A percentile compares a stretch with the other conserved stretches of the same genome.
Conservation (phyloP, 108 stramenopile species). For the Cyclotella choctawhatcheeana region DNA sequence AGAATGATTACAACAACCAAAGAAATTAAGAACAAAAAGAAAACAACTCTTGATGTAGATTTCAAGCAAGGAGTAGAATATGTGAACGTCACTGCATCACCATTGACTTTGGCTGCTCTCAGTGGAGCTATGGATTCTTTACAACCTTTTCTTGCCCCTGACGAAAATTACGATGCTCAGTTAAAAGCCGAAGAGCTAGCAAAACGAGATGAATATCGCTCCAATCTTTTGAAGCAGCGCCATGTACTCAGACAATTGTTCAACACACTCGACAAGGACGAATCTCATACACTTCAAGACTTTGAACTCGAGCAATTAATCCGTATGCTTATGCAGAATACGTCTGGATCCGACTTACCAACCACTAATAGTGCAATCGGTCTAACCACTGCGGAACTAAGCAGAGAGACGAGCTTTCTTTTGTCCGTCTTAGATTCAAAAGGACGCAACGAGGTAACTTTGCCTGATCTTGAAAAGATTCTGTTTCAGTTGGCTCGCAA, state of each 20-base stretch:
- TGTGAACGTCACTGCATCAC: not conserved
- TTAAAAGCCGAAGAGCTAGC: too few species aligned
- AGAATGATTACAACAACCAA: constrained; percentile 21
- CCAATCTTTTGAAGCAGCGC: constrained; percentile 18
- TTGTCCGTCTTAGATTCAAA: constrained; percentile 21
- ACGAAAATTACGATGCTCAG: too few species aligned
- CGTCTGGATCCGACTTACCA: not conserved
- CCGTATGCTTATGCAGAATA: constrained; percentile 17
- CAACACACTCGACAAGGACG: constrained; percentile 20
- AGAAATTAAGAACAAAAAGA: not conserved
- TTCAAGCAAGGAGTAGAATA: not conserved
- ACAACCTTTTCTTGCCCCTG: constrained; percentile 2
- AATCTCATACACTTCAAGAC: constrained; percentile 25
- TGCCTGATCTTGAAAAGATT: constrained; percentile 21
- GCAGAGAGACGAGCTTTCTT: constrained; percentile 29
- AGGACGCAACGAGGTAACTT: constrained; percentile 25
- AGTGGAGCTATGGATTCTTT: not conserved
- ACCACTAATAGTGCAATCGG: not conserved
- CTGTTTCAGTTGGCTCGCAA: constrained; percentile 18
- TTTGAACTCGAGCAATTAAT: constrained; percentile 24
- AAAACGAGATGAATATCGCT: constrained; percentile 14
- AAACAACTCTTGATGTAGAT: not conserved
- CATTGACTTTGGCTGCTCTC: constrained; percentile 11
- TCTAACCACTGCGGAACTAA: constrained; percentile 27
- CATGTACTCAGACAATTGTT: constrained; percentile 30